Conservation (phyloP, 1,139 yeast genomes). For the Taphrina wiesneri region DNA sequence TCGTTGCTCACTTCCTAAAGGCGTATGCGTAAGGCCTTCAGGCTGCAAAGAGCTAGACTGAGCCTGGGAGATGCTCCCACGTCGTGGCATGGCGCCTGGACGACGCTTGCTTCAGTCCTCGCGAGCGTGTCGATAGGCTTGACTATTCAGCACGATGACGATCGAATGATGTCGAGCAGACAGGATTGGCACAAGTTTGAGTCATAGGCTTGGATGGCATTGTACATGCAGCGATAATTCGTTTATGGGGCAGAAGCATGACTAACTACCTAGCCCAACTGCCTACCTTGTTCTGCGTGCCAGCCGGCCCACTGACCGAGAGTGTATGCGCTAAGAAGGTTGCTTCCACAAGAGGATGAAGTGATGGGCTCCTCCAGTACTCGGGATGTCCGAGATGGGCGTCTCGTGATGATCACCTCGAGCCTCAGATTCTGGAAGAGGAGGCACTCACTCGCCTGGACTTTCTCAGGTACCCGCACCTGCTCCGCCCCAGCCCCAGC, state of each 20-base stretch:
- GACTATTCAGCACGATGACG: not conserved
- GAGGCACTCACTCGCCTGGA: too few relatives aligned
- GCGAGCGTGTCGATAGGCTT: not conserved
- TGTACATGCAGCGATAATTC: not conserved
- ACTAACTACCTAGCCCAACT: not conserved
- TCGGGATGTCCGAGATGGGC: not conserved
- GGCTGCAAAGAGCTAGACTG: not conserved
- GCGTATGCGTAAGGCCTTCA: not conserved
- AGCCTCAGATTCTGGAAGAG: too few relatives aligned
- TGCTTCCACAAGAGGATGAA: not conserved
- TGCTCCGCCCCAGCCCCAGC: too few relatives aligned
- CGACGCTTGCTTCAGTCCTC: not conserved
- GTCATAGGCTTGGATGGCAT: not conserved
- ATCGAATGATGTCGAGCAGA: not conserved
- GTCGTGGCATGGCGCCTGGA: slow-evolving; percentile 1
- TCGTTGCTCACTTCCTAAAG: not conserved
- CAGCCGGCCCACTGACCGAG: not conserved
- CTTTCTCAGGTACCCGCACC: too few relatives aligned
- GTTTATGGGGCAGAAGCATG: not conserved
- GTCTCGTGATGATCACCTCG: not conserved
- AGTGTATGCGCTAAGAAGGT: not conserved
- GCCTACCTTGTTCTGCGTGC: not conserved
- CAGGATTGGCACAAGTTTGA: not conserved
- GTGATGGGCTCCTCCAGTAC: not conserved
- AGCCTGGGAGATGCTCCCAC: not conserved